phyloP scores from a whole-genome alignment of 495 filamentous ascomycete genomes.

The Coniosporium apollinis region DNA sequence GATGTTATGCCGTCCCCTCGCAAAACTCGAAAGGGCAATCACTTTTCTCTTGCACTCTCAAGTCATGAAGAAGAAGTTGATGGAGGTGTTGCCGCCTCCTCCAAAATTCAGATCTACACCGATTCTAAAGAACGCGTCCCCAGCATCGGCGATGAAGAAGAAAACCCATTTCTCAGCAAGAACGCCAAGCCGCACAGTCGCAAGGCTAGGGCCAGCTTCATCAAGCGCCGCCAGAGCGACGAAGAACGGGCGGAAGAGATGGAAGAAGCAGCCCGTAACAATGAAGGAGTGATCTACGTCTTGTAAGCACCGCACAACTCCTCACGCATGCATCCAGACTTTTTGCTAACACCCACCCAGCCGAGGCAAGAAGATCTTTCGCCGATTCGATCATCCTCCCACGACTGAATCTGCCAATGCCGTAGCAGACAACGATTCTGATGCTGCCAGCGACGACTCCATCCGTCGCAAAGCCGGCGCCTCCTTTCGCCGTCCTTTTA shows the following conservation, averaged over 20 bases:
- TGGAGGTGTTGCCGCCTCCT: slow-evolving; percentile 25
- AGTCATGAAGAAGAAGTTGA: no score
- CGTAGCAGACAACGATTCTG: slow-evolving; percentile 29
- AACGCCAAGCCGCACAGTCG: slow-evolving; percentile 6
- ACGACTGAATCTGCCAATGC: slow-evolving; percentile 27
- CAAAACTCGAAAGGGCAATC: slow-evolving; percentile 29
- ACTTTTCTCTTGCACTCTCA: neutral
- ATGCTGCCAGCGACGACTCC: slow-evolving; percentile 29
- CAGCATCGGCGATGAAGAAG: slow-evolving; percentile 40
- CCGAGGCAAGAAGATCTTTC: slow-evolving; percentile 80
- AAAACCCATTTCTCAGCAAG: slow-evolving; percentile 53
- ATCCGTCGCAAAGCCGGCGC: slow-evolving; percentile 26
- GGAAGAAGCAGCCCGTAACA: slow-evolving; percentile 43
- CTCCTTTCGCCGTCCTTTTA: slow-evolving; percentile 33
- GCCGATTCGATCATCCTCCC: slow-evolving; percentile 33
- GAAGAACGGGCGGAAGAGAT: slow-evolving; percentile 36
- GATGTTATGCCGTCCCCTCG: slow-evolving; percentile 44
- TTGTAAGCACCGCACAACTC: slow-evolving; percentile 46
- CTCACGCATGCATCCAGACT: neutral
- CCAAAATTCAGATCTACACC: slow-evolving; percentile 66
- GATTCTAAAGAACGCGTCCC: slow-evolving; percentile 80
- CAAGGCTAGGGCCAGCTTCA: slow-evolving; percentile 13
- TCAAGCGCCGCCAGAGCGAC: slow-evolving; percentile 14
- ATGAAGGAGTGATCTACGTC: slow-evolving; percentile 67
- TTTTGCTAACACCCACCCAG: slow-evolving; percentile 32